These are phyloP conservation scores for Penicillium coffeae DNA, from an alignment of 495 filamentous ascomycete genomes.

Conservation along the genomic window DNA sequence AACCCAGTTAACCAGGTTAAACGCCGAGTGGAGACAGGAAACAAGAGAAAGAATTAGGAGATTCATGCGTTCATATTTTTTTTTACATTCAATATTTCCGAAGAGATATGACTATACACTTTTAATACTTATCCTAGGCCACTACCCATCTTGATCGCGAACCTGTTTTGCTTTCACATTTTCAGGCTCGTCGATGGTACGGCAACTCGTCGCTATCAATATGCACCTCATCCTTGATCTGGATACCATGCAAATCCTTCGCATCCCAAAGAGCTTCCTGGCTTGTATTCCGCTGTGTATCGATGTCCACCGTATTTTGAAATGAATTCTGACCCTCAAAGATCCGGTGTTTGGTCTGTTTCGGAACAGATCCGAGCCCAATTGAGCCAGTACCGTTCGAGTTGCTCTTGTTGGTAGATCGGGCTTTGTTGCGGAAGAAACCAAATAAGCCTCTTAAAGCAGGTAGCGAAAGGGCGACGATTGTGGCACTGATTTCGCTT, in stretches of 20 bases:
- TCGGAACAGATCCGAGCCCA: neutral
- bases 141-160: too few relatives aligned
- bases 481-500: conserved; percentile 14
- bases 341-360: neutral
- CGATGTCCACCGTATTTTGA: neutral
- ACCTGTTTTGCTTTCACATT: too few relatives aligned
- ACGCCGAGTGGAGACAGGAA: too few relatives aligned
- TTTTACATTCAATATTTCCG: too few relatives aligned
- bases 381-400: neutral
- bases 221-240: neutral
- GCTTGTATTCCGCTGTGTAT: neutral
- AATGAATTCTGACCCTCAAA: neutral
- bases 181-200: too few relatives aligned
- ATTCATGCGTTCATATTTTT: too few relatives aligned
- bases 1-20: too few relatives aligned
- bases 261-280: conserved; percentile 1
- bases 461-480: conserved; percentile 19
- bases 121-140: too few relatives aligned
- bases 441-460: conserved; percentile 12
- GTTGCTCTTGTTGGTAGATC: conserved; percentile 1
- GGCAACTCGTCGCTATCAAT: neutral
- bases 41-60: too few relatives aligned
- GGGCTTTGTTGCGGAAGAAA: neutral
- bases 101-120: too few relatives aligned
- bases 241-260: neutral